Conservation (phyloP, 352 stramenopile species). For the Globisporangium mamillatum region DNA sequence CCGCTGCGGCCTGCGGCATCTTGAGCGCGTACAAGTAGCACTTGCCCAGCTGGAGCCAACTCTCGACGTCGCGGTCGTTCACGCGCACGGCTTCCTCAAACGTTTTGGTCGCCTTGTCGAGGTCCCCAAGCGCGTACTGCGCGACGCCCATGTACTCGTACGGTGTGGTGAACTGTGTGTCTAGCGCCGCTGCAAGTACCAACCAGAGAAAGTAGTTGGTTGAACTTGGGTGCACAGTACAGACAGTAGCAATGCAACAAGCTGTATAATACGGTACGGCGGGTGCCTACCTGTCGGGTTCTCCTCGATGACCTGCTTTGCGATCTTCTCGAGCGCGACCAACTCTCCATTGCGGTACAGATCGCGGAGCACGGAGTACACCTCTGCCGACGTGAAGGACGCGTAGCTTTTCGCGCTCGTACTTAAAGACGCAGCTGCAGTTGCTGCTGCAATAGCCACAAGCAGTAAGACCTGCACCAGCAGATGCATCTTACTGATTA, state of each 20-base stretch:
- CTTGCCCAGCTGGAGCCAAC: conserved; percentile 70
- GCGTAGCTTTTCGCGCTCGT: not conserved
- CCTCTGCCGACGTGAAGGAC: conserved; percentile 20
- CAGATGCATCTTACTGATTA: not conserved
- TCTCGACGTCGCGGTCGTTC: conserved; percentile 41
- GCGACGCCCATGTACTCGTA: conserved; percentile 70
- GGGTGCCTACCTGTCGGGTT: conserved; percentile 31
- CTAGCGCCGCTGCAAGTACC: conserved; percentile 5
- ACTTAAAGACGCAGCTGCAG: not conserved
- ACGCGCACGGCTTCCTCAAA: conserved; percentile 57
- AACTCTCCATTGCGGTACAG: conserved; percentile 47
- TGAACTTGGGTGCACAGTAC: not conserved
- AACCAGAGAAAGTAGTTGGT: not conserved
- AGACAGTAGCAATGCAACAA: not conserved
- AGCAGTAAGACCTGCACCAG: not conserved
- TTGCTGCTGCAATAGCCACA: not conserved
- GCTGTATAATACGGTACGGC: not conserved
- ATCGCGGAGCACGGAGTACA: conserved; percentile 29
- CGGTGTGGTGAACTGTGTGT: conserved; percentile 38
- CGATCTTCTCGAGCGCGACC: conserved; percentile 40
- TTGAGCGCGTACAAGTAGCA: conserved; percentile 60
- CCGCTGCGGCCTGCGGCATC: conserved; percentile 36
- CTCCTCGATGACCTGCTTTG: conserved; percentile 36
- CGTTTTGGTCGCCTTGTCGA: conserved; percentile 50
- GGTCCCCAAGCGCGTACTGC: conserved; percentile 64